phyloP scores from a whole-genome alignment of 495 filamentous ascomycete species.

The Neurospora intermedia region DNA sequence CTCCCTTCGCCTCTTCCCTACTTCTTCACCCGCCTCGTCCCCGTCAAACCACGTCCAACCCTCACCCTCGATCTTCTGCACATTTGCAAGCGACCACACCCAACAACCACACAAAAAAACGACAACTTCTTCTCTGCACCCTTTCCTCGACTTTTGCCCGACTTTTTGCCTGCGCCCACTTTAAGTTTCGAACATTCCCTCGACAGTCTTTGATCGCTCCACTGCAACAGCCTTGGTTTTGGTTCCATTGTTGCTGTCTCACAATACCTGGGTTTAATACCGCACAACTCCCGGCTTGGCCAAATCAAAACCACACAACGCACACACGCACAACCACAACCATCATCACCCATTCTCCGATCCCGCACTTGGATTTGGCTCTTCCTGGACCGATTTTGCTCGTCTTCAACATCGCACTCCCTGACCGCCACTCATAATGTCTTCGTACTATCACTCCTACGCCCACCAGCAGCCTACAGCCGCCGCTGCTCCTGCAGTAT shows the following conservation, averaged over 20 bases:
- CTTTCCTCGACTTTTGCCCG: not conserved
- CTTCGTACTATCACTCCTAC: constrained; percentile 65
- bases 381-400: constrained; percentile 2
- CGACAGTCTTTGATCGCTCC: not conserved
- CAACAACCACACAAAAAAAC: not conserved
- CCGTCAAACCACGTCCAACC: constrained; percentile 12
- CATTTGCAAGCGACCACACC: not conserved
- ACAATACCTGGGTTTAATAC: constrained; percentile 11
- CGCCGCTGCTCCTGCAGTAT: constrained; percentile 39
- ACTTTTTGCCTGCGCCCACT: not conserved
- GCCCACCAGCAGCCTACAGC: constrained; percentile 50
- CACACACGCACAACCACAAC: constrained; percentile 7
- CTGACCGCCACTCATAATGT: constrained; percentile 45
- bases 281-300: constrained; percentile 15
- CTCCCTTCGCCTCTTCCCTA: constrained; percentile 24
- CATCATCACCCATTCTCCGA: constrained; percentile 14
- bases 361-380: constrained; percentile 8
- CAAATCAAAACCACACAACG: constrained; percentile 10
- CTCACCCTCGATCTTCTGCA: constrained; percentile 1
- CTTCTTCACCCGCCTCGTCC: constrained; percentile 18
- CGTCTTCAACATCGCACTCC: constrained; percentile 5
- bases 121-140: not conserved
- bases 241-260: constrained; percentile 26
- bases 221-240: constrained; percentile 5
- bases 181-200: constrained; percentile 1